These are phyloP conservation scores for Mortierella sp. DNA, from an alignment of 371 early-diverging fungal genomes.

Conservation along the genomic window DNA sequence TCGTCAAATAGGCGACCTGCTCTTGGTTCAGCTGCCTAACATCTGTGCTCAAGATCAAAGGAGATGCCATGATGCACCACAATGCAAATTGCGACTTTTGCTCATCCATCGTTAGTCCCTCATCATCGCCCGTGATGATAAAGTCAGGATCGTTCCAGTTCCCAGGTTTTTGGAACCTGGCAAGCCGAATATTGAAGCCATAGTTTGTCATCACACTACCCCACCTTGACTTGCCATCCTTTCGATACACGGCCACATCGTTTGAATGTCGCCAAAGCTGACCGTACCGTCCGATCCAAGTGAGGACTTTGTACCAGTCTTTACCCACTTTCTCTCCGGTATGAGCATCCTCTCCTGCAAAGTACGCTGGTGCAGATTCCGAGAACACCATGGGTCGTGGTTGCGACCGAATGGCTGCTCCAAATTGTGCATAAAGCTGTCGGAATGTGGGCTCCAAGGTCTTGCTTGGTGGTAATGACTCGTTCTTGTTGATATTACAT, in stretches of 20 bases:
- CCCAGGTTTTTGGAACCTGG: slow-evolving; percentile 52
- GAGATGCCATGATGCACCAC: slow-evolving; percentile 54
- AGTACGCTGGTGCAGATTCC: slow-evolving; percentile 54
- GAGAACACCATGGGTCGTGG: slow-evolving; percentile 48
- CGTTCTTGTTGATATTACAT: slow-evolving; percentile 45
- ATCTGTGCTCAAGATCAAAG: slow-evolving; percentile 52
- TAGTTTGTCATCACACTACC: slow-evolving; percentile 51
- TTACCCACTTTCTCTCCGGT: slow-evolving; percentile 37
- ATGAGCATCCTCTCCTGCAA: slow-evolving; percentile 42
- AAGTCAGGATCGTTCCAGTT: slow-evolving; percentile 57
- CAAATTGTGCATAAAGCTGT: slow-evolving; percentile 41
- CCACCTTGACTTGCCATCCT: slow-evolving; percentile 43
- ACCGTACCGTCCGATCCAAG: slow-evolving; percentile 53
- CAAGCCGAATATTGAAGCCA: slow-evolving; percentile 49
- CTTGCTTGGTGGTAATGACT: slow-evolving; percentile 32
- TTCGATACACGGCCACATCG: slow-evolving; percentile 44
- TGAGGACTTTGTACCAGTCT: slow-evolving; percentile 55
- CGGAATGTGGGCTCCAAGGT: slow-evolving; percentile 47
- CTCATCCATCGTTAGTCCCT: slow-evolving; percentile 39
- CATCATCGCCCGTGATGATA: slow-evolving; percentile 52
- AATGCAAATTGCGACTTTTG: slow-evolving; percentile 54
- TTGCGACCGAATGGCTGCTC: slow-evolving; percentile 16
- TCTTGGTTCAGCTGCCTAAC: slow-evolving; percentile 29
- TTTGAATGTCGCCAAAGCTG: slow-evolving; percentile 54
- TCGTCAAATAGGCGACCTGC: slow-evolving; percentile 42